These are phyloP conservation scores for Globisporangium paddicum DNA, from an alignment of 352 stramenopile species.

Conservation along the genomic window DNA sequence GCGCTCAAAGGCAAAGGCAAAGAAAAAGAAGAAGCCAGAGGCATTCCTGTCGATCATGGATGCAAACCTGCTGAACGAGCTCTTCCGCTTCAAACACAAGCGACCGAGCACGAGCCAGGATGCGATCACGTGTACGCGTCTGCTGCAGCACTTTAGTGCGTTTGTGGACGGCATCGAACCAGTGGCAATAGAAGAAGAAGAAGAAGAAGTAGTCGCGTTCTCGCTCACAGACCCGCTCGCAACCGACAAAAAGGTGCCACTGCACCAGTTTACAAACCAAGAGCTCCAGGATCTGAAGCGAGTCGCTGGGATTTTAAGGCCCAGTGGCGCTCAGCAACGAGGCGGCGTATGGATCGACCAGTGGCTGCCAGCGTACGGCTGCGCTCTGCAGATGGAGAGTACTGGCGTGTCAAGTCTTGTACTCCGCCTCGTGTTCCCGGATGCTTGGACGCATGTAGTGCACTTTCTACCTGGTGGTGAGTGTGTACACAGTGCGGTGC, in stretches of 20 bases:
- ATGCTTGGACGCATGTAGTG: constrained; percentile 33
- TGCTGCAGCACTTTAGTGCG: constrained; percentile 15
- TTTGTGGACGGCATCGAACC: constrained; percentile 18
- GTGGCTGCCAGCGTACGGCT: constrained; percentile 1
- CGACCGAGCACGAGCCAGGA: constrained; percentile 24
- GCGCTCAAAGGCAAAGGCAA: too few species aligned
- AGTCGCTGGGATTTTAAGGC: not conserved
- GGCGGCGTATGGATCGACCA: constrained; percentile 4
- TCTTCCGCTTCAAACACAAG: constrained; percentile 43
- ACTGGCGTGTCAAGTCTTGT: constrained; percentile 16
- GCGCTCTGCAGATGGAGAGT: constrained; percentile 20
- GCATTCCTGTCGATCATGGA: not conserved
- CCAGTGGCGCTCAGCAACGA: not conserved
- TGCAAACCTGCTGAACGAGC: constrained; percentile 17
- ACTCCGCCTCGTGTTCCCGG: constrained; percentile 33
- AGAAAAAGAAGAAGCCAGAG: not conserved
- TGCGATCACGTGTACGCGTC: constrained; percentile 12
- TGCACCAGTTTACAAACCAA: constrained; percentile 16
- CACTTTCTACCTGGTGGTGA: constrained; percentile 25
- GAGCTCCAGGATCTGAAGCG: constrained; percentile 23
- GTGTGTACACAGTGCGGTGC: constrained; percentile 33
- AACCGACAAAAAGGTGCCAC: constrained; percentile 15
- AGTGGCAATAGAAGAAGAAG: constrained; percentile 2
- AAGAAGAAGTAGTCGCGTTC: constrained; percentile 9
- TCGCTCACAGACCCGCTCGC: constrained; percentile 7